phyloP scores from a whole-genome alignment of 768 basidiomycete genomes.

The Tulasnella sp. region DNA sequence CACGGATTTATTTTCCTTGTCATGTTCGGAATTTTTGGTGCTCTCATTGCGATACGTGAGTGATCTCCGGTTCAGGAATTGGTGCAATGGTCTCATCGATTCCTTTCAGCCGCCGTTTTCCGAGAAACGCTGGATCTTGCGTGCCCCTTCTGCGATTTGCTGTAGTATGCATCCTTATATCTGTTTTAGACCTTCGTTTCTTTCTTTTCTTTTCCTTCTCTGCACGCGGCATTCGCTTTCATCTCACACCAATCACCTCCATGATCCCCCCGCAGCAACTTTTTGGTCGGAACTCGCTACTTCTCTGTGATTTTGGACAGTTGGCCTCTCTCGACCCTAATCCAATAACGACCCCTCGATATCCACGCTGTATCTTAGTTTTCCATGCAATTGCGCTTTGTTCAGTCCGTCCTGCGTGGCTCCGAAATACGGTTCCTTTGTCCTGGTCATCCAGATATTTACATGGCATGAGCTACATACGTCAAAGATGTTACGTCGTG shows the following conservation, averaged over 20 bases:
- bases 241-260: neutral
- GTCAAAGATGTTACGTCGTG: neutral
- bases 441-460: constrained; percentile 2
- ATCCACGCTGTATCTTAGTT: constrained; percentile 9
- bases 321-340: neutral
- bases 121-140: constrained; percentile 58
- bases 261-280: neutral
- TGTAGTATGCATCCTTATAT: constrained; percentile 27
- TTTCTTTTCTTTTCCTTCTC: constrained; percentile 5
- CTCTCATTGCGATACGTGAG: constrained; percentile 77
- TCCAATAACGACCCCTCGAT: constrained; percentile 7
- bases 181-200: constrained; percentile 15
- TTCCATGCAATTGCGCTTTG: neutral
- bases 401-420: neutral
- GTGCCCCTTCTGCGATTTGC: constrained; percentile 63
- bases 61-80: constrained; percentile 34
- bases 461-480: constrained; percentile 5
- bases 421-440: neutral
- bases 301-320: neutral
- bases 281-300: neutral
- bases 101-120: constrained; percentile 54
- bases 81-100: constrained; percentile 31
- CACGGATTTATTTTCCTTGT: constrained; percentile 75
- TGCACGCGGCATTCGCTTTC: constrained; percentile 7
- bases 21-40: constrained; percentile 65